These are phyloP conservation scores for Parafenestella ontariensis DNA, from an alignment of 2,329 filamentous ascomycete species.

Conservation along the genomic window DNA sequence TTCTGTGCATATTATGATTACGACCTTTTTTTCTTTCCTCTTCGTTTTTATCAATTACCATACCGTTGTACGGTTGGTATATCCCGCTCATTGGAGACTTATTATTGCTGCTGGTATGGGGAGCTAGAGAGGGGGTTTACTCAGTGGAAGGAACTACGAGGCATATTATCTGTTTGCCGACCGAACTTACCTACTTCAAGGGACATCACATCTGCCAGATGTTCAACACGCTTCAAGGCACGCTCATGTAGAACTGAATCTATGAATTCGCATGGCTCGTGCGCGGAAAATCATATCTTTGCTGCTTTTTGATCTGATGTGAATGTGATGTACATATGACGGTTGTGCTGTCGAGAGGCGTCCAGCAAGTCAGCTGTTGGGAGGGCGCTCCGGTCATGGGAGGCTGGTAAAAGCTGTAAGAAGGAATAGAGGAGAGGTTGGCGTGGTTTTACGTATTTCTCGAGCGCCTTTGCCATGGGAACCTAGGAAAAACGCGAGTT, in stretches of 20 bases:
- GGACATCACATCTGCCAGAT: constrained; percentile 8
- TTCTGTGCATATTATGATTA: constrained; percentile 41
- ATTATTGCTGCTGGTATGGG: constrained; percentile 30
- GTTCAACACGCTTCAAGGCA: constrained; percentile 27
- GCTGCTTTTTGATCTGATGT: background rate
- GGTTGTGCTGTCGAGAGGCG: too few species aligned
- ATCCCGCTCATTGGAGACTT: background rate
- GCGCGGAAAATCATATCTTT: constrained; percentile 15
- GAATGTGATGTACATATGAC: background rate
- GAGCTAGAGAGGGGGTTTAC: constrained; percentile 6
- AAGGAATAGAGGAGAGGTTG: too few species aligned
- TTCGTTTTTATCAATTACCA: constrained; percentile 12
- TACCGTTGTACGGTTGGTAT: background rate
- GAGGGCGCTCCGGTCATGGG: too few species aligned
- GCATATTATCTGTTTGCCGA: constrained; percentile 12
- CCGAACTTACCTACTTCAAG: constrained; percentile 1
- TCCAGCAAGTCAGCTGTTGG: too few species aligned
- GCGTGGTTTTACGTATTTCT: too few species aligned
- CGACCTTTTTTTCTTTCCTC: constrained; percentile 20
- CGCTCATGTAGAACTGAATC: constrained; percentile 26
- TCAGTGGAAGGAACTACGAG: constrained; percentile 7
- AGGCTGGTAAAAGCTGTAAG: too few species aligned
- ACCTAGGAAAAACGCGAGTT: too few species aligned
- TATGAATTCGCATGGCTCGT: constrained; percentile 35
- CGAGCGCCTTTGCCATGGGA: too few species aligned